Conservation (phyloP, 75 land plant genomes). For the Chamaecyparis obtusa region DNA sequence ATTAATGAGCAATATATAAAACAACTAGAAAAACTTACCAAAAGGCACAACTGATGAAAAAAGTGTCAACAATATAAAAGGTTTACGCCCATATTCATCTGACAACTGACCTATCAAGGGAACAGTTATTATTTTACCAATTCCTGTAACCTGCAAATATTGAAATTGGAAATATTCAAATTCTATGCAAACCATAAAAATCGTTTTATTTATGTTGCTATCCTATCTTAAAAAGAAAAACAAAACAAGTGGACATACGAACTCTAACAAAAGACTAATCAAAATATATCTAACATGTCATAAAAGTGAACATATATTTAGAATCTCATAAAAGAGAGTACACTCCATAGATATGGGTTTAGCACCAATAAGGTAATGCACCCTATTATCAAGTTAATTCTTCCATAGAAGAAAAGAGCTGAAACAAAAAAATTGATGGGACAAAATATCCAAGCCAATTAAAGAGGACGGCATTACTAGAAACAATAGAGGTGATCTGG, state of each 20-base stretch:
- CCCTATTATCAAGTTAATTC: no score
- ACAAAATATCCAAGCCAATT: no score
- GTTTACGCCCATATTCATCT: slow-evolving; percentile 84
- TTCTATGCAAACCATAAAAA: not conserved
- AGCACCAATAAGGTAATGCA: no score
- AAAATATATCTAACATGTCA: not conserved
- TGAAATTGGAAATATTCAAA: not conserved
- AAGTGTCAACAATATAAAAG: slow-evolving; percentile 63
- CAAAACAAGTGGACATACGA: not conserved
- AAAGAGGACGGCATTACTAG: no score
- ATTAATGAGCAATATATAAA: not conserved
- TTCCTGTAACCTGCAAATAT: slow-evolving; percentile 56
- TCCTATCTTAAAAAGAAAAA: slow-evolving; percentile 1
- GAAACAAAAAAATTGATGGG: no score
- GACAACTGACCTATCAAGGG: slow-evolving; percentile 78
- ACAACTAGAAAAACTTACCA: slow-evolving; percentile 28
- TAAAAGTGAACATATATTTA: no score
- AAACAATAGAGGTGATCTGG: no score
- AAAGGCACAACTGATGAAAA: slow-evolving; percentile 59
- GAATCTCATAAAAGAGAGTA: no score
- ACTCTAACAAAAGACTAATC: not conserved
- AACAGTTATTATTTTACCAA: slow-evolving; percentile 66
- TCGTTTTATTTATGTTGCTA: not conserved
- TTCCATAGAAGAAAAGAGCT: no score
- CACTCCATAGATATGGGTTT: no score